Base-by-base conservation (phyloP, 768 basidiomycete species). In the Pilatotrama ljubarskyi region DNA sequence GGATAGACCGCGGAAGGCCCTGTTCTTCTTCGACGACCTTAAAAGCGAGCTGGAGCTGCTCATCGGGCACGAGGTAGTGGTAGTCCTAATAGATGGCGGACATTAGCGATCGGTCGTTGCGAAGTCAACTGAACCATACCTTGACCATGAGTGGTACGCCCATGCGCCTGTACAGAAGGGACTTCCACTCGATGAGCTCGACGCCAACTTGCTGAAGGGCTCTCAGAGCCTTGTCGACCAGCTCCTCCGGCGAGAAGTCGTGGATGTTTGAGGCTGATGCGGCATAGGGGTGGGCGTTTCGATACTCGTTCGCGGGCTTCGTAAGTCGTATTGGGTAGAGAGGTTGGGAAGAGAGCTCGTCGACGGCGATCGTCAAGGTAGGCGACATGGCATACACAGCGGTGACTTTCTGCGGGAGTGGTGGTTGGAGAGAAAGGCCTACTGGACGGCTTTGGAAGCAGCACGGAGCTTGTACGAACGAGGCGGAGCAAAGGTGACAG, bases 91-190 rank as follows among this genome's bases (percentile, higher is more conserved):
- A 22, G 18, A 20, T n/a, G n/a, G n/a, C n/a, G n/a, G n/a, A n/a
- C n/a, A n/a, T n/a, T n/a, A n/a, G n/a, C n/a, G n/a, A n/a, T n/a
- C n/a, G n/a, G 10, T 26, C n/a, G 20, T 3, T 40, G n/a, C 8
- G 26, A 6, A n/a, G 15, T 35, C 14, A 48, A 20, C 29, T 3
- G 11, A 11, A 25, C 32, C 4, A n/a, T 1, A 62, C 61, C 29
- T 50, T 58, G 43, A 62, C n/a, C 20, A 62, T 40, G 6, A 62
- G 47, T 2, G 61, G 61, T 15, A 62, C 61, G 14, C 51, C 49
- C 61, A 62, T 62, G 17, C 61, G 55, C 25, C 61, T 47, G 35
- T 58, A 49, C 13, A 62, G 52, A 14, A 62, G 50, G 2, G 61
- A 42, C 20, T 37, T 48, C 61, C 61, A 62, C 22, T 62, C 61